Percentiles rank a stretch among this genome's conserved stretches.
Conservation (phyloP, 352 stramenopile species). For the Globisporangium paroecandrum region DNA sequence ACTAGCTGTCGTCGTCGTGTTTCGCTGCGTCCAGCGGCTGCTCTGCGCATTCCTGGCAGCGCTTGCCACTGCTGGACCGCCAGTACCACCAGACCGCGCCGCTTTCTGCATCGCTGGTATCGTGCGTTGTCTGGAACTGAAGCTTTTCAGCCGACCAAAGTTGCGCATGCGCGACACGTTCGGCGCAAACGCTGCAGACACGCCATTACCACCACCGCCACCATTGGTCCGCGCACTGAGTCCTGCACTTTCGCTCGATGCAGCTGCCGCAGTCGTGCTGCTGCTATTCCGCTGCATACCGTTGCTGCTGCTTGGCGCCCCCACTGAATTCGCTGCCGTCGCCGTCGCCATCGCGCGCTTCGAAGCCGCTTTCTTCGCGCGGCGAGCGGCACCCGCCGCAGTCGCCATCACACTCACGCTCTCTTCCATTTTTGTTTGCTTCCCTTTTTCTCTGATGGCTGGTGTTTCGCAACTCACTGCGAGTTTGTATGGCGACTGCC, state of each 20-base stretch:
- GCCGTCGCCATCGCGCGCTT: neutral
- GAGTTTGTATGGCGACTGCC: conserved; percentile 9
- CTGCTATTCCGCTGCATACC: neutral
- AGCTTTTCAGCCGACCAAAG: conserved; percentile 17
- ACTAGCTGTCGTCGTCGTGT: neutral
- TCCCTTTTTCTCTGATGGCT: neutral
- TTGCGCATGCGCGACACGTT: conserved; percentile 12
- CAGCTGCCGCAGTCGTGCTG: neutral
- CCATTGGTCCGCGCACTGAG: neutral
- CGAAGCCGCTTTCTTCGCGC: conserved; percentile 6
- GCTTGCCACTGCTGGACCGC: neutral
- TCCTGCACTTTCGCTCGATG: neutral
- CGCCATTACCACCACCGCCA: neutral
- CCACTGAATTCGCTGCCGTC: neutral
- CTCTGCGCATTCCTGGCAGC: neutral
- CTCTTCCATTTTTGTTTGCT: conserved; percentile 11
- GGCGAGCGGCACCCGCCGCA: neutral
- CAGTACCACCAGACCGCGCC: neutral
- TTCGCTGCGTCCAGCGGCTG: conserved; percentile 2
- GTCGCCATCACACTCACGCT: neutral
- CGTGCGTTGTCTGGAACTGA: conserved; percentile 13
- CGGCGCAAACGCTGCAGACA: conserved; percentile 5
- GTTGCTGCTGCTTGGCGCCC: neutral
- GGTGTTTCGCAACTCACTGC: neutral
- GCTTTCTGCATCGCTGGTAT: neutral